Conservation (phyloP, 163 green algal genomes). For the Scenedesmus sp. region DNA sequence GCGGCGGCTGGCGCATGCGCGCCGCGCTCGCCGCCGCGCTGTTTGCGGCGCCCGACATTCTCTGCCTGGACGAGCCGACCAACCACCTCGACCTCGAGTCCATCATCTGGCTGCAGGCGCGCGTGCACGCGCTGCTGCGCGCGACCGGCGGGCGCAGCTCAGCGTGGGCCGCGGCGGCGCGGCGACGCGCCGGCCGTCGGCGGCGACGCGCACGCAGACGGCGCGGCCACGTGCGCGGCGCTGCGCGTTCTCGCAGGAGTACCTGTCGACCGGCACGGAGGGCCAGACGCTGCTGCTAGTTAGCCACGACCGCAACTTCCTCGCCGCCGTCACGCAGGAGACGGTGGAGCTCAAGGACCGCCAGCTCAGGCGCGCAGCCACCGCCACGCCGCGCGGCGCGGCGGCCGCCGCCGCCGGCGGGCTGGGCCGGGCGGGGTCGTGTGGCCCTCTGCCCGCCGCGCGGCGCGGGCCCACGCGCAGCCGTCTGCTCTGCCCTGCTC, state of each 20-base stretch:
- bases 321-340: slow-evolving; percentile 57
- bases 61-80: slow-evolving; percentile 84
- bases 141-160: too few species aligned
- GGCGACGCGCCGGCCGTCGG: too few species aligned
- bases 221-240: too few species aligned
- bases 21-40: slow-evolving; percentile 76
- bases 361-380: slow-evolving; percentile 45
- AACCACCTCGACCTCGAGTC: slow-evolving; percentile 70
- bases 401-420: too few species aligned
- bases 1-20: slow-evolving; percentile 82
- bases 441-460: too few species aligned
- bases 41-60: slow-evolving; percentile 69
- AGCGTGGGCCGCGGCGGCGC: too few species aligned
- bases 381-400: too few species aligned
- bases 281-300: slow-evolving; percentile 55
- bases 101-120: slow-evolving; percentile 38
- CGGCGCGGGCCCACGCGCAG: slow-evolving; percentile 41
- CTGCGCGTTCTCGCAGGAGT: too few species aligned
- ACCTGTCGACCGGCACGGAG: slow-evolving; percentile 47
- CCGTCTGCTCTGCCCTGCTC: slow-evolving; percentile 50
- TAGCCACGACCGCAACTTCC: slow-evolving; percentile 57
- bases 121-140: too few species aligned
- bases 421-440: too few species aligned
- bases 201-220: too few species aligned
- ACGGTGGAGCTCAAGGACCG: slow-evolving; percentile 59